These are phyloP conservation scores for Fusarium neocosmosporiellum DNA, from an alignment of 2,329 filamentous ascomycete genomes.

Conservation along the genomic window DNA sequence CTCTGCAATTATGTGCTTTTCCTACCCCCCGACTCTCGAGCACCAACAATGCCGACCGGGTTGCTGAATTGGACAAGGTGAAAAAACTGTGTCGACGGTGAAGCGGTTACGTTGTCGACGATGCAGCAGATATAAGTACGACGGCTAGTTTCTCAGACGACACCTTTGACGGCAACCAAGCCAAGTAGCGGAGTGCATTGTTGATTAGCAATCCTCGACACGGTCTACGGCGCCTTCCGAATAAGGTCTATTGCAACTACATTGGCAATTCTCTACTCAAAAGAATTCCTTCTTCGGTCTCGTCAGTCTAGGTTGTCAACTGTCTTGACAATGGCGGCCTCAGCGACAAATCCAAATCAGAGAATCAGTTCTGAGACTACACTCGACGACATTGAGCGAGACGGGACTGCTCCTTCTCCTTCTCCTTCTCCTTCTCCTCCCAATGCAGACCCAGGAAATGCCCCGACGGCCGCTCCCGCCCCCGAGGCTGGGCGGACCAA, in stretches of 20 bases:
- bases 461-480: constrained; percentile 8
- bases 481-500: constrained; percentile 40
- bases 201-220: constrained; percentile 33
- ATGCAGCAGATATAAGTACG: background rate
- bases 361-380: constrained; percentile 46
- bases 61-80: background rate
- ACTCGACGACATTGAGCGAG: constrained; percentile 43
- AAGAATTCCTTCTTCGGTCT: background rate
- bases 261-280: constrained; percentile 17
- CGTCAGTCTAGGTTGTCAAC: background rate
- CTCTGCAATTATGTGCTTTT: background rate
- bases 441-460: background rate
- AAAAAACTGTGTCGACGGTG: background rate
- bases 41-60: background rate
- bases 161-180: background rate
- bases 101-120: background rate
- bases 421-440: background rate
- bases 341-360: constrained; percentile 25
- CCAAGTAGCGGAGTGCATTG: background rate
- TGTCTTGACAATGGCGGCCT: constrained; percentile 27
- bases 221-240: constrained; percentile 35
- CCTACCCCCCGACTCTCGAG: background rate
- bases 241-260: constrained; percentile 19
- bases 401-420: constrained; percentile 18
- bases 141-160: background rate